Conservation (phyloP, 148 eudicot species). For the Vaccinium vitisidaea region DNA sequence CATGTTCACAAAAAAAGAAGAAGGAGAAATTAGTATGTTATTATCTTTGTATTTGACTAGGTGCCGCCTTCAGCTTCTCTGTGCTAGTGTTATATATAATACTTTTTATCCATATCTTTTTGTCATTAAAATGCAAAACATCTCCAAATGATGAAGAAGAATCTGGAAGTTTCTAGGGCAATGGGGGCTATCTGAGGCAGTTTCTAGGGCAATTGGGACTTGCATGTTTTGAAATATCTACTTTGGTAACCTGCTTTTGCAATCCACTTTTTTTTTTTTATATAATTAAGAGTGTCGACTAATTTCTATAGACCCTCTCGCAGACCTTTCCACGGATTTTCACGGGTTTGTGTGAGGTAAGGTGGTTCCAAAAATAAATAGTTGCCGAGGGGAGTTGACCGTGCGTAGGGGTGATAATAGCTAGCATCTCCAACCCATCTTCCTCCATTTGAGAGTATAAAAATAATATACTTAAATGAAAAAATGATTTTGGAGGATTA, state of each 20-base stretch:
- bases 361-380: no score
- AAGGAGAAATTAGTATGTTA: neutral
- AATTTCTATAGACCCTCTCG: no score
- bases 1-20: neutral
- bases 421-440: no score
- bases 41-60: neutral
- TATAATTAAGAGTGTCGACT: no score
- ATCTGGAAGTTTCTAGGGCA: neutral
- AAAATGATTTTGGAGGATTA: no score
- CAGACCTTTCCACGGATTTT: no score
- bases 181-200: neutral
- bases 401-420: no score
- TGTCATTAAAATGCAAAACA: neutral
- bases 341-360: no score
- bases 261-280: neutral
- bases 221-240: neutral
- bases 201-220: neutral
- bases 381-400: no score
- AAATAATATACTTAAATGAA: no score
- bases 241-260: neutral
- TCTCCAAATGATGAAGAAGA: neutral
- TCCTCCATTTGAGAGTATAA: no score
- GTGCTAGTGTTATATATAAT: neutral
- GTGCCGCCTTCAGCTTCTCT: neutral
- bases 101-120: neutral